Evolutionary conservation across 2,329 filamentous ascomycete species (phyloP).

Genomic region (Tolypocladium pustulatum): DNA sequence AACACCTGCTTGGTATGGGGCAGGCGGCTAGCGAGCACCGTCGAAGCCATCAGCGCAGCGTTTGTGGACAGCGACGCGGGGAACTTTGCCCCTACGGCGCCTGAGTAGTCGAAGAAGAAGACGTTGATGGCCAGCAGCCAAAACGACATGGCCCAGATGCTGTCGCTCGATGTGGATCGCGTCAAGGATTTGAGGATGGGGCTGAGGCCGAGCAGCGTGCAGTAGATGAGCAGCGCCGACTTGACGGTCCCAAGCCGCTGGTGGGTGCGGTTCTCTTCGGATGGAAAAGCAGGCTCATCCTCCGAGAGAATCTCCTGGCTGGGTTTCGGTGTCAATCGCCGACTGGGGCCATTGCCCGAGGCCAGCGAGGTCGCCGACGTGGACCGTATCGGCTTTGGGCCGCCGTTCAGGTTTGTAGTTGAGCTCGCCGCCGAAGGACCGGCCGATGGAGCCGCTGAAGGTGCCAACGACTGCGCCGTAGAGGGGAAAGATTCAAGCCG

Average conservation of each 20-base stretch:
- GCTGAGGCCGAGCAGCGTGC: slow-evolving; percentile 79
- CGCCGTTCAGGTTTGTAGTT: slow-evolving; percentile 34
- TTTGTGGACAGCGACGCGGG: slow-evolving; percentile 80
- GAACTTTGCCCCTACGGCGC: slow-evolving; percentile 51
- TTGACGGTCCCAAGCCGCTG: slow-evolving; percentile 71
- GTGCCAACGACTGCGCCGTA: slow-evolving; percentile 12
- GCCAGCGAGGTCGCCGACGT: slow-evolving; percentile 30
- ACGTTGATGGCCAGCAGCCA: slow-evolving; percentile 93
- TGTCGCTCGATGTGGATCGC: slow-evolving; percentile 80
- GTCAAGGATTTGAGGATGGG: slow-evolving; percentile 97
- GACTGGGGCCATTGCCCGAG: slow-evolving; percentile 3
- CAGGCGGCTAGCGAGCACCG: slow-evolving; percentile 81
- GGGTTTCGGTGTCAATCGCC: slow-evolving; percentile 9
- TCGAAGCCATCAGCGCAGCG: slow-evolving; percentile 90
- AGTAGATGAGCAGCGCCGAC: slow-evolving; percentile 87
- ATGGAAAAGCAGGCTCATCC: slow-evolving; percentile 12
- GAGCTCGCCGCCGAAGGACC: slow-evolving; percentile 33
- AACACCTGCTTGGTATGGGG: slow-evolving; percentile 91
- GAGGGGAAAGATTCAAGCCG: slow-evolving; percentile 16
- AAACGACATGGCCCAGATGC: slow-evolving; percentile 94
- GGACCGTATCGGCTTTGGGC: slow-evolving; percentile 37
- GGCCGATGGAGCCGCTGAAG: slow-evolving; percentile 11
- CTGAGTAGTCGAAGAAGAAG: slow-evolving; percentile 95
- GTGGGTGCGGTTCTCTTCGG: slow-evolving; percentile 30
- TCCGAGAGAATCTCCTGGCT: slow-evolving; percentile 20